phyloP scores from a whole-genome alignment of 164 flowering plant genomes.

The Houttuynia cordata region DNA sequence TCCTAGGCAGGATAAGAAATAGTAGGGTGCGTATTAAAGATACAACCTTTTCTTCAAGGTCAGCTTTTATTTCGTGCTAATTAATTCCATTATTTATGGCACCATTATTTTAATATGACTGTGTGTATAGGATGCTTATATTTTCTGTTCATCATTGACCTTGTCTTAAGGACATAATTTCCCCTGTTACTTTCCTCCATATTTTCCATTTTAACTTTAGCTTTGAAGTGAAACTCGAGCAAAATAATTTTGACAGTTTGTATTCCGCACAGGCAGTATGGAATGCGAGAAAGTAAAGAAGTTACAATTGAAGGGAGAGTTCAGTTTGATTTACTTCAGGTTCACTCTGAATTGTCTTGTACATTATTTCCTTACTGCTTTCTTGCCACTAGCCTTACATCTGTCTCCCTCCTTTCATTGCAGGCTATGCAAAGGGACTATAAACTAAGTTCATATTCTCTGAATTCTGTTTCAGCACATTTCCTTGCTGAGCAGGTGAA shows the following conservation, averaged over 20 bases:
- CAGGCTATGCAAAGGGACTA: slow-evolving; percentile 93
- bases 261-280: slow-evolving; percentile 55
- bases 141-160: not conserved
- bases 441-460: slow-evolving; percentile 90
- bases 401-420: slow-evolving; percentile 6
- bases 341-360: slow-evolving; percentile 13
- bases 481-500: slow-evolving; percentile 92
- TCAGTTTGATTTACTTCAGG: slow-evolving; percentile 98
- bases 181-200: not conserved
- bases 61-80: not conserved
- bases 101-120: not conserved
- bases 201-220: not conserved
- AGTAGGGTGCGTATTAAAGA: slow-evolving; percentile 79
- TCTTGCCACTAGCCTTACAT: not conserved
- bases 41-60: slow-evolving; percentile 93
- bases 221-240: not conserved
- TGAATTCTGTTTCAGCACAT: slow-evolving; percentile 98
- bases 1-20: slow-evolving; percentile 82
- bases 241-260: not conserved
- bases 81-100: not conserved
- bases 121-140: too few relatives aligned
- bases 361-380: not conserved
- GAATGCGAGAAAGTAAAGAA: slow-evolving; percentile 96
- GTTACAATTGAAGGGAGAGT: slow-evolving; percentile 88
- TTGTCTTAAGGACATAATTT: too few relatives aligned